Percentiles rank a stretch among this genome's conserved stretches.
These are phyloP conservation scores for Phytopythium oedochilum DNA, from an alignment of 352 stramenopile species.

Conservation along the genomic window DNA sequence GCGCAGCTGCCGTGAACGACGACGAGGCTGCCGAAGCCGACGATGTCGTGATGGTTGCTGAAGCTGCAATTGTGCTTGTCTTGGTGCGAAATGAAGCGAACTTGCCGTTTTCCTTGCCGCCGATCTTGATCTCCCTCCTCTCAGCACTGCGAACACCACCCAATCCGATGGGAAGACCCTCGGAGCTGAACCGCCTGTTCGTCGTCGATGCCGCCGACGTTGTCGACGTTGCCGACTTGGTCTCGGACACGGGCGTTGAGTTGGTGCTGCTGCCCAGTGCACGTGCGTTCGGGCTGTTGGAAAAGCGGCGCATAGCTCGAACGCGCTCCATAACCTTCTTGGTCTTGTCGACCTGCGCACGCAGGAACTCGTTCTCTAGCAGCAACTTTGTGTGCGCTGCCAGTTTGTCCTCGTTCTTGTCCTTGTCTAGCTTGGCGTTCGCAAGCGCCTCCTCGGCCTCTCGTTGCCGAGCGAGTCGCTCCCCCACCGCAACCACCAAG, in stretches of 20 bases:
- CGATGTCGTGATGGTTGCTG: background rate
- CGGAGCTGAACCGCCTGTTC: background rate
- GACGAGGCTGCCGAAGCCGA: background rate
- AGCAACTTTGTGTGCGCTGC: slow-evolving; percentile 28
- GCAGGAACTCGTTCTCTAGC: slow-evolving; percentile 48
- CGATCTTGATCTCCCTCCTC: slow-evolving; percentile 2
- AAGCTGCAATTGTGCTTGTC: background rate
- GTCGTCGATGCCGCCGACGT: background rate
- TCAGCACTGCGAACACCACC: background rate
- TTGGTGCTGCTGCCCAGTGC: background rate
- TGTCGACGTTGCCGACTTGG: background rate
- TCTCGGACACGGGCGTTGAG: background rate
- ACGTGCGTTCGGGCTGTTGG: background rate
- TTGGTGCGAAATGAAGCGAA: background rate
- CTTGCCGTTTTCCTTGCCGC: slow-evolving; percentile 4
- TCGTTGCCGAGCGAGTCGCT: slow-evolving; percentile 27
- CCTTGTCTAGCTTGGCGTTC: slow-evolving; percentile 22
- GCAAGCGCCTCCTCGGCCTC: slow-evolving; percentile 15
- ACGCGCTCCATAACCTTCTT: slow-evolving; percentile 69
- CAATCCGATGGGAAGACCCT: background rate
- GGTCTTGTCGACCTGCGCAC: slow-evolving; percentile 53
- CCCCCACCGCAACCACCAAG: slow-evolving; percentile 30
- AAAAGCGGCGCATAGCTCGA: slow-evolving; percentile 12
- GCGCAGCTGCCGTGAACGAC: background rate
- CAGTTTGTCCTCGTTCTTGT: slow-evolving; percentile 34